Percentiles rank a stretch among this genome's conserved stretches.
Evolutionary conservation across 176 grass and related monocot genomes (phyloP).

Genomic region (barley (Hordeum vulgare)): MorexV3_pseudomolecules_assembly NC_058523.1:510790563-510791062

Average conservation of each 20-base stretch:
- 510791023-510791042: background rate
- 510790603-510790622: too few species aligned
- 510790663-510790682: too few species aligned
- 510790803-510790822: background rate
- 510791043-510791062: background rate
- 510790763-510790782: too few species aligned
- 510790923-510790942: background rate
- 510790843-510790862: background rate
- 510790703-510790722: too few species aligned
- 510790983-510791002: background rate
- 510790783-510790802: slow-evolving; percentile 10
- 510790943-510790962: background rate
- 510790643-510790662: too few species aligned
- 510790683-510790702: too few species aligned
- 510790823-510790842: background rate
- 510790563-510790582: too few species aligned
- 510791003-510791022: background rate
- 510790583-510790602: too few species aligned
- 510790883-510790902: background rate
- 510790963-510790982: background rate
- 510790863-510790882: background rate
- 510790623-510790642: too few species aligned
- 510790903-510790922: background rate
- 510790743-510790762: too few species aligned
- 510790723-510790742: too few species aligned